These are phyloP conservation scores for Secale cereale DNA, from an alignment of 176 grass and related monocot genomes.

Conservation along the genomic window DNA sequence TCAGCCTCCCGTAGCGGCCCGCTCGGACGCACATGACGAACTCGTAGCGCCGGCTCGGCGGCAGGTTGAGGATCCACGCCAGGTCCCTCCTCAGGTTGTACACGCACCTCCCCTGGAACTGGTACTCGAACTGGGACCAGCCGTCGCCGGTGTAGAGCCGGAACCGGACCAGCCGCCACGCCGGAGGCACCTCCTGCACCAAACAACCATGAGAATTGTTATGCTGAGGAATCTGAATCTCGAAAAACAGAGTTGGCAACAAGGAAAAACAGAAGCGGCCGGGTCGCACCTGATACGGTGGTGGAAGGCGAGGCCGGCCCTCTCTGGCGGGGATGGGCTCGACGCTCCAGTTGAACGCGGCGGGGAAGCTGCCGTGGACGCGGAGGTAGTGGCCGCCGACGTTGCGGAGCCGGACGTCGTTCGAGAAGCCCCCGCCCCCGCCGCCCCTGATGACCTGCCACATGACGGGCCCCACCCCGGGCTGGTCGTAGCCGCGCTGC, in stretches of 20 bases:
- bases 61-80: not conserved
- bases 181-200: too few species aligned
- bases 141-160: not conserved
- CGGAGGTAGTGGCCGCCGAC: not conserved
- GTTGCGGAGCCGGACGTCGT: not conserved
- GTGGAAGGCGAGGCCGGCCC: not conserved
- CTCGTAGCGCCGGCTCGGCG: not conserved
- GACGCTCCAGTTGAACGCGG: not conserved
- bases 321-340: not conserved
- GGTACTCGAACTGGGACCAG: not conserved
- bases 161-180: not conserved
- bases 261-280: not conserved
- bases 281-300: not conserved
- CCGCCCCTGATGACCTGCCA: not conserved
- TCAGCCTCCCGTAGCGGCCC: slow-evolving; percentile 2
- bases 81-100: not conserved
- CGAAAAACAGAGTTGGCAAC: too few species aligned
- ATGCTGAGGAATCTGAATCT: not conserved
- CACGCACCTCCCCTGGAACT: not conserved
- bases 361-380: not conserved
- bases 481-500: not conserved
- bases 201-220: too few species aligned
- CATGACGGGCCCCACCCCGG: not conserved
- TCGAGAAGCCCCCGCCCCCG: not conserved
- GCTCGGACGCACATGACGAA: not conserved